Evolutionary conservation across 352 stramenopile genomes (phyloP), one percentile per base, ranked within the genome.

Genomic region (Phytophthora macrochlamydospora): DNA sequence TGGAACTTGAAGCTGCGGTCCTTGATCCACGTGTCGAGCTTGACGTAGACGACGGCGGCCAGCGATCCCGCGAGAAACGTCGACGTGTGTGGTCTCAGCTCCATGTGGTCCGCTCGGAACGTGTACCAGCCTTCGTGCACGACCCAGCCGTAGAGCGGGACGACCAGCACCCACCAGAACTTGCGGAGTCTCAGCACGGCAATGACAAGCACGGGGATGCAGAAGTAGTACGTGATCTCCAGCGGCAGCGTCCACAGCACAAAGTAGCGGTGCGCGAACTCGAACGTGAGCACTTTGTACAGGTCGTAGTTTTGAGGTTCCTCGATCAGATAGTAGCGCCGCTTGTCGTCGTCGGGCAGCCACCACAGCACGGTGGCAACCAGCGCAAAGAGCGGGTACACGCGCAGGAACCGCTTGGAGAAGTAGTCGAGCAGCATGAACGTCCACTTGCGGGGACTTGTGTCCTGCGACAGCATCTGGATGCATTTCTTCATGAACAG

Each of bases 191-290:
- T 43, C 7, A 68, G 0, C 29, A 71, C 37, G 3, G 40, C 45
- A 18, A 71, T 8, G n/a, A 74, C 64, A 31, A 80, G 69, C 46
- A 76, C 43, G 1, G 67, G 71, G 38, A 80, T 76, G 18, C 71
- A 43, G 5, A 76, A 78, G 56, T 83, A 83, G 65, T 83, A 83
- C 1, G 29, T 52, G 43, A 83, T 83, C 62, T 83, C 75, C 7
- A 59, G 37, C 24, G 52, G 52, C 38, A 59, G n/a, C 35, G 52
- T 59, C 37, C 52, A 59, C 3, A 80, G 37, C 37, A 59, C 40
- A n/a, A 59, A 58, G 31, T 65, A 71, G 1, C 64, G 74, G 14
- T 53, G 68, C 3, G 51, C 33, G 1, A 56, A 37, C 29, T 59
- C n/a, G 46, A 79, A 76, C n/a, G 55, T 52, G n/a, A 79, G 68